Evolutionary conservation across 257 asterid genomes (phyloP), one percentile per base, ranked within the genome.

Genomic region (Orobanche coerulescens): DNA sequence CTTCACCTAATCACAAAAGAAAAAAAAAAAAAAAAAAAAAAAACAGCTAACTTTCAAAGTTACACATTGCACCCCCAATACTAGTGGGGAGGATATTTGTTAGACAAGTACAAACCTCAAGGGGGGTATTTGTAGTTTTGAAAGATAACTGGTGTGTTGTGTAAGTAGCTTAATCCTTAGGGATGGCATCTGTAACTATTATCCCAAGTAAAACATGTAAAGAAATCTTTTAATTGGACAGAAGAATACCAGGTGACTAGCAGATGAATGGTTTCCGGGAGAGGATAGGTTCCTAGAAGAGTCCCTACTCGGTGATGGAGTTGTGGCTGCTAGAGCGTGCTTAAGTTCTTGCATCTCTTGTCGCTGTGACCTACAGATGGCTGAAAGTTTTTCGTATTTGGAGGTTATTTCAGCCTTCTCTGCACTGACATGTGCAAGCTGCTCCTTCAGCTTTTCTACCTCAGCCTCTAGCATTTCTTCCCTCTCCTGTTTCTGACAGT

Each of bases 281-380:
- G 87, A 66, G 13, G 84, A 40, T 40, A 75, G 71, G 73, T 70
- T 53, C 70, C 68, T 79, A 9, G 72, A 62, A 61, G 81, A 59
- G 64, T 84, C 93, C 77, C 52, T 64, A 59, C 71, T 75, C 11
- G 85, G 87, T 25, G 96, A 84, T 44, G 90, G 84, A 52, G 84
- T 78, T 73, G 73, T 86, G 28, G 87, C 80, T 67, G 95, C 81
- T 43, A 88, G 75, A 30, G 84, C 78, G 39, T 76, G 87, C 76
- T 86, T 89, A 47, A 93, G 95, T 26, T 93, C 97, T 65, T 89
- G 98, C 71, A 93, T 78, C 79, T 93, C 98, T 72, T 80, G 95
- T 47, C 97, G 66, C 73, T 93, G 98, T 15, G 95, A 88, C 68
- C 94, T 78, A 70, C 98, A 93, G 62, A 93, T 93, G 37, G 95